Evolutionary conservation across 495 filamentous ascomycete genomes (phyloP).

Genomic region (Xylaria cubensis): DNA sequence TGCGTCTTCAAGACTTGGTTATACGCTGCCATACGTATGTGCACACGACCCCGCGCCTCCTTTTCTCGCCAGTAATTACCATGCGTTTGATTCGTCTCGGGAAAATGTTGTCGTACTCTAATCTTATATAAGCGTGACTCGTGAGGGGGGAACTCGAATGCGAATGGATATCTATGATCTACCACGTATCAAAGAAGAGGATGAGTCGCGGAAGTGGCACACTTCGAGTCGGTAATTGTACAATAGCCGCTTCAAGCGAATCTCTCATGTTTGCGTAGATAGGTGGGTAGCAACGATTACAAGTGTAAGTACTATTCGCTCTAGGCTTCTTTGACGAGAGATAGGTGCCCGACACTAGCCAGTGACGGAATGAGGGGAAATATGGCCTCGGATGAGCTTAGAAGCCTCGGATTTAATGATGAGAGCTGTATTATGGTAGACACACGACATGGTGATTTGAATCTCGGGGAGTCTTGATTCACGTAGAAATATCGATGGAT

Average conservation of each 20-base stretch:
- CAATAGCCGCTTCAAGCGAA: slow-evolving; percentile 13
- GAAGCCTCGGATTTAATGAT: not conserved
- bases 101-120: not conserved
- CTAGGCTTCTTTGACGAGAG: not conserved
- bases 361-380: not conserved
- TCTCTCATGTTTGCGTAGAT: not conserved
- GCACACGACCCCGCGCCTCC: not conserved
- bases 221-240: slow-evolving; percentile 2
- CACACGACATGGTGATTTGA: not conserved
- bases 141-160: slow-evolving; percentile 1
- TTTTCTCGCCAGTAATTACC: not conserved
- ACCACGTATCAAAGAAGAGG: not conserved
- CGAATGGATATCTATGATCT: not conserved
- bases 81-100: not conserved
- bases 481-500: not conserved
- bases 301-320: not conserved
- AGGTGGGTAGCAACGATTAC: slow-evolving; percentile 10
- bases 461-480: not conserved
- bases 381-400: not conserved
- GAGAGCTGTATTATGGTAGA: not conserved
- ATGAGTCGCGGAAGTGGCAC: not conserved
- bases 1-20: not conserved
- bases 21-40: not conserved
- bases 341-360: slow-evolving; percentile 1
- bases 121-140: slow-evolving; percentile 7